Base-by-base conservation (phyloP, 2,329 filamentous ascomycete genomes). In the Fusarium citri region DNA sequence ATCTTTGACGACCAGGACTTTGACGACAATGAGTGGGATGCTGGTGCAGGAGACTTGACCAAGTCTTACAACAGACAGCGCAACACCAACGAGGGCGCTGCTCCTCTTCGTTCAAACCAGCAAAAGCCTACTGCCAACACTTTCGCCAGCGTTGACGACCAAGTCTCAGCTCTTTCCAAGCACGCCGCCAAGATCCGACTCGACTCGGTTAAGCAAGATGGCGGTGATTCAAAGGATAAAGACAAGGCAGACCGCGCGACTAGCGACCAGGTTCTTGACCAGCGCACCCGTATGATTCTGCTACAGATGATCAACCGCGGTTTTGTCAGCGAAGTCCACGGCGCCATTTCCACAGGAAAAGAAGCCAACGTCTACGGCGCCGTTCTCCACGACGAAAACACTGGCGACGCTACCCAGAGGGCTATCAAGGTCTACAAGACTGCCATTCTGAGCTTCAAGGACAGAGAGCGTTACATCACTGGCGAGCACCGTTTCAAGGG, bases 351-450 rank as follows among this genome's bases (percentile, higher is more conserved):
- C 66, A 99, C 96, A 0, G 96, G 96, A 59, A 99, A 99, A 80
- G 96, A 99, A 81, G 96, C 96, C 64, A 99, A 99, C 79, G 96
- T 99, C 26, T 99, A 99, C 82, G 94, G 97, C 69, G 94, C 95
- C 20, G 86, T 97, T 14, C 87, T 89, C 5, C 83, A 88, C 51
- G 84, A 89, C 9, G 86, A 87, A 12, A 81, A 78, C 23, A 79
- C 86, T 10, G 84, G 84, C 41, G 82, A 85, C 22, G 82, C 88
- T 1, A 81, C 90, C 1, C 93, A 97, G 76, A 89, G 94, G 50
- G 96, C 96, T 15, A 94, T 98, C 85, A 99, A 99, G 83, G 93
- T 99, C 53, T 99, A 99, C 88, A 99, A 99, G 87, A 99, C 96
- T 10, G 92, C 93, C 57, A 99, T 99, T 70, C 84, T 99, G 31